Conservation (phyloP, 768 basidiomycete species). For the Lentinula aciculospora region DNA sequence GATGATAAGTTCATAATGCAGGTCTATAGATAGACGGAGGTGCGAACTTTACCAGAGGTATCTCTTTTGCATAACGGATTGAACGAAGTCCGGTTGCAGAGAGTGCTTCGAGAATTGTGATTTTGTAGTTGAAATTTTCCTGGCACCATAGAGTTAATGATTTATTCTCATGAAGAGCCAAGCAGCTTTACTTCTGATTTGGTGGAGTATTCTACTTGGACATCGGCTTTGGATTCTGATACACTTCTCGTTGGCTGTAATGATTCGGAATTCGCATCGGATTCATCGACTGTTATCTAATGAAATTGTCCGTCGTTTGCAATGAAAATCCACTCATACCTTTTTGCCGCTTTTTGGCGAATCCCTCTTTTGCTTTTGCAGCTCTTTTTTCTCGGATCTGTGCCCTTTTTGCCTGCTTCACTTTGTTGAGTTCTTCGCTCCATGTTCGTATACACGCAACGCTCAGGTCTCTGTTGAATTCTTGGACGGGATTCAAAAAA, state of each 20-base stretch:
- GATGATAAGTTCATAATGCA: neutral
- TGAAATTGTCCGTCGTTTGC: neutral
- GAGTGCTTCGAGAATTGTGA: conserved; percentile 86
- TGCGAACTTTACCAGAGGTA: conserved; percentile 79
- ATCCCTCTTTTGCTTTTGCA: conserved; percentile 30
- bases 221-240: neutral
- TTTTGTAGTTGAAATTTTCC: conserved; percentile 55
- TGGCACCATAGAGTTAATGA: neutral
- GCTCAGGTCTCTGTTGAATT: conserved; percentile 94
- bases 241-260: neutral
- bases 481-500: conserved; percentile 95
- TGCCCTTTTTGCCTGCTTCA: conserved; percentile 60
- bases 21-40: neutral
- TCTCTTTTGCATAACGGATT: conserved; percentile 97
- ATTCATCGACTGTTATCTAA: neutral
- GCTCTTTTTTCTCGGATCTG: conserved; percentile 44
- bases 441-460: conserved; percentile 88
- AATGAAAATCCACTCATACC: conserved; percentile 25
- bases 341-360: conserved; percentile 34
- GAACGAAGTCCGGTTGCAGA: conserved; percentile 94
- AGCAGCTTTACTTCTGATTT: neutral
- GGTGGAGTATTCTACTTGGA: neutral
- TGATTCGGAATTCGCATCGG: neutral
- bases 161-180: too few species aligned
- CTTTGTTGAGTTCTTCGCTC: conserved; percentile 66